Evolutionary conservation across 202 grass and related monocot genomes (phyloP), one percentile per base, ranked within the genome.

Genomic region (Musa balbisiana): DNA sequence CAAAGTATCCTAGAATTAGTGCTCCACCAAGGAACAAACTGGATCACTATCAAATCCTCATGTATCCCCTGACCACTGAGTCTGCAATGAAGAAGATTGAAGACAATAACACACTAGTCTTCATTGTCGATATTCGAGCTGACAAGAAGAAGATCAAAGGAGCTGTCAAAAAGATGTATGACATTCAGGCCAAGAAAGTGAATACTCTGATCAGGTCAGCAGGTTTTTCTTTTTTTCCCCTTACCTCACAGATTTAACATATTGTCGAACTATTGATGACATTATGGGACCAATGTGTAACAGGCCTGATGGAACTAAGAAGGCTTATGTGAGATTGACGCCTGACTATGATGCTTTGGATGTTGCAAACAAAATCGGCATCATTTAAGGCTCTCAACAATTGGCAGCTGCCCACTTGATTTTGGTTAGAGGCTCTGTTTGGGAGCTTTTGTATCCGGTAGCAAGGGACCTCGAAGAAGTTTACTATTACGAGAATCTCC

Each of bases 81-180:
- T 72, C 70, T 54, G 70, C 70, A 0, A 72, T 72, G 70, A 72
- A 72, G 49, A 72, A 72, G 12, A 72, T 72, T 54, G 70, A 72
- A 53, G 70, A 72, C 20, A 72, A 72, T 11, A 72, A 72, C 70
- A 72, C 70, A 0, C 70, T 72, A 14, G 70, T 72, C 70, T 72
- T 72, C 51, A 72, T 72, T 72, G 70, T 72, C 12, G 51, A 72
- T 49, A 22, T 72, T 53, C 70, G 70, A 53, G 70, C 70, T 23
- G 70, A 72, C 70, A 72, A 72, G 17, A 72, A 72, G 22, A 72
- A 72, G 51, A 72, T 72, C 21, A 72, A 72, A 53, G 70, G n/a
- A 13, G 70, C 70, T 15, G 51, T 72, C 21, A 72, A 72, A 20
- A 72, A 72, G 51, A 72, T 72, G 70, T 72, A 72, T 72, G 70